These are phyloP conservation scores for Sabuloglossum arenarium DNA, from an alignment of 495 filamentous ascomycete genomes.

Conservation along the genomic window DNA sequence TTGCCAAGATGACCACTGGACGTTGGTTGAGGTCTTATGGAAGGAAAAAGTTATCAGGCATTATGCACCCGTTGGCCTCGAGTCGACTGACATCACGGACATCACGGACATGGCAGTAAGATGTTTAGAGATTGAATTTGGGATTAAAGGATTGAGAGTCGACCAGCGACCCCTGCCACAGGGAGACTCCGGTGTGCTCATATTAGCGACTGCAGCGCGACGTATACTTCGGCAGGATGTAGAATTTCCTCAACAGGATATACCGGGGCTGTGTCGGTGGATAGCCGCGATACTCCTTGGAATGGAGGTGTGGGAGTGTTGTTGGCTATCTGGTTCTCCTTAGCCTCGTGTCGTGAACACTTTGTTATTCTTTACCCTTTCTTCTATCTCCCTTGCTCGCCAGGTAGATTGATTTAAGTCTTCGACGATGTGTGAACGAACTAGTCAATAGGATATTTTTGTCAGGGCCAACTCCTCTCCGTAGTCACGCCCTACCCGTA, in stretches of 20 bases:
- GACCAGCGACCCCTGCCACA: not conserved
- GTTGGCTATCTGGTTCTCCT: not conserved
- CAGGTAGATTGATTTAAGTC: not conserved
- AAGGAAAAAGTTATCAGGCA: not conserved
- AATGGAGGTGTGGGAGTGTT: not conserved
- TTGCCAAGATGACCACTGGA: not conserved
- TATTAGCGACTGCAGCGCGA: not conserved
- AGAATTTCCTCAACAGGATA: not conserved
- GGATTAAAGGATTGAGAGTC: not conserved
- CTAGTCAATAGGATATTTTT: not conserved
- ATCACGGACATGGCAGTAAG: not conserved
- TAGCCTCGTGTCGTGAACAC: not conserved
- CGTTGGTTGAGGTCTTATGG: not conserved
- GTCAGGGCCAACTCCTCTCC: not conserved
- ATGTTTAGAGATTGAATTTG: not conserved
- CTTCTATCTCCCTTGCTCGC: not conserved
- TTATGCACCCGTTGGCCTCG: not conserved
- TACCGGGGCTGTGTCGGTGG: not conserved
- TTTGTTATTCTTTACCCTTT: not conserved
- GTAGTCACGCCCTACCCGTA: not conserved
- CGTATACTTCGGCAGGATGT: not conserved
- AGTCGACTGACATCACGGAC: not conserved
- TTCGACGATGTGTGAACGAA: not conserved
- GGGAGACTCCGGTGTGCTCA: not conserved
- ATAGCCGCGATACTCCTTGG: conserved; percentile 1